Percentiles rank a stretch among this genome's conserved stretches.
Evolutionary conservation across 2,329 filamentous ascomycete species (phyloP).

Genomic region (Dothistroma pini): DNA sequence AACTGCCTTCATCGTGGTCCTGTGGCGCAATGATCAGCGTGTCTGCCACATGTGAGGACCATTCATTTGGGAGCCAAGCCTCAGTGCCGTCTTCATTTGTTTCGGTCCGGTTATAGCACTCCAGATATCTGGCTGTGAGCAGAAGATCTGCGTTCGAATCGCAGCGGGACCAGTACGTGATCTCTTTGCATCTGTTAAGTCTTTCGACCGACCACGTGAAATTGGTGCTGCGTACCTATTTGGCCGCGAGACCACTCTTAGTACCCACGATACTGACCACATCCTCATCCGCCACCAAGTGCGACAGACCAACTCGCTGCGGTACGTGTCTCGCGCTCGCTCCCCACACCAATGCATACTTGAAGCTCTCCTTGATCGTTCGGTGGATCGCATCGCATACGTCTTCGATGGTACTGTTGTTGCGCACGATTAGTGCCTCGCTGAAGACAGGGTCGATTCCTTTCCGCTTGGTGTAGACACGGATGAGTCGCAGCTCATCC

Average conservation of each 20-base stretch:
- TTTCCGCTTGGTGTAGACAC: slow-evolving; percentile 95
- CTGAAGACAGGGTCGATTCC: slow-evolving; percentile 82
- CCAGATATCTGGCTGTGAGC: background rate
- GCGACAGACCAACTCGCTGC: slow-evolving; percentile 82
- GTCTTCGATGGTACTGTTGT: slow-evolving; percentile 86
- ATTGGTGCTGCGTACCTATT: slow-evolving; percentile 2
- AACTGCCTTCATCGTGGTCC: no score
- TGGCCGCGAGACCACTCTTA: slow-evolving; percentile 35
- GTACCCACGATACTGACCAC: slow-evolving; percentile 61
- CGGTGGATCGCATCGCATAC: slow-evolving; percentile 95
- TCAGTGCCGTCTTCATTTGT: no score
- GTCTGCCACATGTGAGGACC: no score
- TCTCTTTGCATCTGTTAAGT: background rate
- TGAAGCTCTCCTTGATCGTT: slow-evolving; percentile 95
- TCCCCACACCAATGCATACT: slow-evolving; percentile 97
- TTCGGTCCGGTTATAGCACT: background rate
- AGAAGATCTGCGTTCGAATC: background rate
- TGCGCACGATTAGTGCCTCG: slow-evolving; percentile 89
- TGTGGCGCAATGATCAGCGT: no score
- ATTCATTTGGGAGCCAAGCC: no score
- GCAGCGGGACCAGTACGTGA: background rate
- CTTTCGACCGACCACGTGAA: background rate
- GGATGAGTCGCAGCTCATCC: slow-evolving; percentile 84
- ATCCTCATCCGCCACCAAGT: slow-evolving; percentile 69
- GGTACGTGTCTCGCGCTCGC: slow-evolving; percentile 93